Evolutionary conservation across 1,139 yeast genomes (phyloP).

Genomic region (Lodderomyces beijingensis): DNA sequence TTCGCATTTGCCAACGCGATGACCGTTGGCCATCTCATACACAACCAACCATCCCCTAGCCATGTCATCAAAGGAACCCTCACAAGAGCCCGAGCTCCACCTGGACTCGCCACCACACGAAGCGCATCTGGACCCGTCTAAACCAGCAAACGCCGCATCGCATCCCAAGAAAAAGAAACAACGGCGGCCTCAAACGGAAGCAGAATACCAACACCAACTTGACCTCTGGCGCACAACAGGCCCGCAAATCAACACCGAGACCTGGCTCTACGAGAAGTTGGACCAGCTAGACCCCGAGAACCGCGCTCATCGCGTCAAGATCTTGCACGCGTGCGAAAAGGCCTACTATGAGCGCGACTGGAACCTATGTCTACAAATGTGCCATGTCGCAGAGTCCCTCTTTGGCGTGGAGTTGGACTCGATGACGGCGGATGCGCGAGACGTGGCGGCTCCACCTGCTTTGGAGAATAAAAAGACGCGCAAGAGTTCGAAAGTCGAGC

Average conservation of each 20-base stretch:
- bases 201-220: constrained; percentile 45
- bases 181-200: constrained; percentile 58
- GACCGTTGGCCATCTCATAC: too few relatives aligned
- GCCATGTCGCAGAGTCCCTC: constrained; percentile 21
- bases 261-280: constrained; percentile 38
- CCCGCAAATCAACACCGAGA: constrained; percentile 44
- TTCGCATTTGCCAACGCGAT: too few relatives aligned
- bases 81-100: too few relatives aligned
- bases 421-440: constrained; percentile 13
- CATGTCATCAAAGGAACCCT: too few relatives aligned
- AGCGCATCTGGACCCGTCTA: too few relatives aligned
- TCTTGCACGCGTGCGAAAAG: constrained; percentile 45
- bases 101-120: too few relatives aligned
- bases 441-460: too few relatives aligned
- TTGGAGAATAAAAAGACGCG: constrained; percentile 21
- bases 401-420: constrained; percentile 32
- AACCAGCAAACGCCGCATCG: too few relatives aligned
- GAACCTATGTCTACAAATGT: constrained; percentile 30
- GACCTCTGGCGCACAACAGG: constrained; percentile 43
- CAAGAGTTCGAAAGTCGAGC: constrained; percentile 36
- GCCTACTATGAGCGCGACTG: constrained; percentile 48
- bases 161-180: constrained; percentile 6
- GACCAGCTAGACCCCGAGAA: constrained; percentile 18
- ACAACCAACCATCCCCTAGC: too few relatives aligned
- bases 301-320: constrained; percentile 33